A percentile compares a stretch with the other conserved stretches of the same genome.
Evolutionary conservation across 1,284 basidiomycete species (phyloP).

Genomic region (Marasmius tenuissimus): DNA sequence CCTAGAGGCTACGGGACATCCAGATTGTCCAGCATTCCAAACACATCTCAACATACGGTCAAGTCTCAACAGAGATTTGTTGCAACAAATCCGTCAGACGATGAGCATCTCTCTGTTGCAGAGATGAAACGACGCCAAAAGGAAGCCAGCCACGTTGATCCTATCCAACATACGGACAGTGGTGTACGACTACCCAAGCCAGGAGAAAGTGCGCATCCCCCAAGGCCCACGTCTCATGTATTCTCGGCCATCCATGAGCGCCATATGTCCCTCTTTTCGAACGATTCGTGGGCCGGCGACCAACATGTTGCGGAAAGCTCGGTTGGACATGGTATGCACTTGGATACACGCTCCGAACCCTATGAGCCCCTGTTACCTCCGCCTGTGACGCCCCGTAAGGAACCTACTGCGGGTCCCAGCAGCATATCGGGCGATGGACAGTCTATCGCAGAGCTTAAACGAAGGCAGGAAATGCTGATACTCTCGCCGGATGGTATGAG

Average conservation of each 20-base stretch:
- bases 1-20: not conserved
- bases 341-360: not conserved
- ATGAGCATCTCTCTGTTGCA: conserved; percentile 1
- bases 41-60: not conserved
- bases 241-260: not conserved
- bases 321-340: not conserved
- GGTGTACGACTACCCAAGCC: conserved; percentile 1
- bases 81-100: not conserved
- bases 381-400: not conserved
- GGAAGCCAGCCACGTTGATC: not conserved
- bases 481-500: not conserved
- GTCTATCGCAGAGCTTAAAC: not conserved
- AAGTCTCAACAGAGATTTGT: not conserved
- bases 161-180: conserved; percentile 12
- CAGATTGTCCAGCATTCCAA: not conserved
- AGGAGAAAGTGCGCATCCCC: not conserved
- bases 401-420: not conserved
- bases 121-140: conserved; percentile 6
- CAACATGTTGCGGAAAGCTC: not conserved
- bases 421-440: not conserved
- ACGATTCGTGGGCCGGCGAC: too few species aligned
- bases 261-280: not conserved
- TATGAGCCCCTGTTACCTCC: not conserved
- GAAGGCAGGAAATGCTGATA: not conserved
- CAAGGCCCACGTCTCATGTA: not conserved